These are phyloP conservation scores for Cadophora malorum DNA, from an alignment of 2,329 filamentous ascomycete species.

Conservation along the genomic window DNA sequence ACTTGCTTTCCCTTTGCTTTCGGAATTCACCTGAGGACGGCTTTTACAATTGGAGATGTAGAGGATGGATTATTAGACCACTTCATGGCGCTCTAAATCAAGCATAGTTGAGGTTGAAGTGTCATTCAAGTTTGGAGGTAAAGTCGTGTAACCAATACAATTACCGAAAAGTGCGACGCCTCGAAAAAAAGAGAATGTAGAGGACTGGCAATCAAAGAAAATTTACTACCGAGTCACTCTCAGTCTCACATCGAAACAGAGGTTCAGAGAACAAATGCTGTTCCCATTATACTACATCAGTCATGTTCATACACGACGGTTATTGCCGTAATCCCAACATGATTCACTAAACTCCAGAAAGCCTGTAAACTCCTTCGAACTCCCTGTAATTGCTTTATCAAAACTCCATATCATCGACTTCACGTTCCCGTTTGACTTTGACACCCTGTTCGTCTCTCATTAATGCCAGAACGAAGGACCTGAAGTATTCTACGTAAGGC, in stretches of 20 bases:
- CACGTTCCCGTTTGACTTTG: conserved; percentile 56
- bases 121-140: neutral
- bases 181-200: neutral
- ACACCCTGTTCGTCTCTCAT: conserved; percentile 76
- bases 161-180: neutral
- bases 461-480: conserved; percentile 77
- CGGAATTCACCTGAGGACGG: neutral
- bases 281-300: neutral
- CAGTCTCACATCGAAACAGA: neutral
- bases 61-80: neutral
- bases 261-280: neutral
- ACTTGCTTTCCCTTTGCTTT: neutral
- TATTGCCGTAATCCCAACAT: neutral
- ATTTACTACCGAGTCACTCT: neutral
- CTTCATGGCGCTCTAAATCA: neutral
- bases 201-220: neutral
- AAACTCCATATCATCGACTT: conserved; percentile 69
- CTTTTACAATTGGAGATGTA: neutral
- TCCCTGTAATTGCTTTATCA: conserved; percentile 45
- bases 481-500: conserved; percentile 90
- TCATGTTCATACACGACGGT: neutral
- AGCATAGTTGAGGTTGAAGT: neutral
- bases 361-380: conserved; percentile 6
- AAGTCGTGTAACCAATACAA: neutral
- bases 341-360: neutral